A percentile compares a stretch with the other conserved stretches of the same genome.
These are phyloP conservation scores for Claviceps fusiformis DNA, from an alignment of 2,329 filamentous ascomycete genomes.

Conservation along the genomic window DNA sequence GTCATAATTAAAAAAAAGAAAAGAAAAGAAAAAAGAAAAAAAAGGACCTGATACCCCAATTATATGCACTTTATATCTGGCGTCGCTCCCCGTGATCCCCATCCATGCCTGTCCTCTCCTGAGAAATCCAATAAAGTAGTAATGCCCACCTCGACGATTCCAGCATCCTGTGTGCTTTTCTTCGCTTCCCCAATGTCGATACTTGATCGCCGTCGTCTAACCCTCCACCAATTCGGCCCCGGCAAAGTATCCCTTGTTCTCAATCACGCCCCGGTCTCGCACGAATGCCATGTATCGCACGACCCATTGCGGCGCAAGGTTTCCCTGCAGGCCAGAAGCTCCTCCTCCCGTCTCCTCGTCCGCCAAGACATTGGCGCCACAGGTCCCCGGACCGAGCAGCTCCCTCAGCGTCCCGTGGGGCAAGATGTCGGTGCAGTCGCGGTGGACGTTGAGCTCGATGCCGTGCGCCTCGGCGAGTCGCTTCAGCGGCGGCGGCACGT, in stretches of 20 bases:
- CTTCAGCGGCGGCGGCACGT: slow-evolving; percentile 77
- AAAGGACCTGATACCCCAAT: neutral
- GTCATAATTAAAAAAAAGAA: neutral
- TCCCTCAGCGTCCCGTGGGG: slow-evolving; percentile 75
- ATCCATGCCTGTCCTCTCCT: neutral
- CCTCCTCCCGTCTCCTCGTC: slow-evolving; percentile 30
- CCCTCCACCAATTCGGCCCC: slow-evolving; percentile 48
- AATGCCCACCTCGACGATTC: neutral
- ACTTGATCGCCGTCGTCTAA: neutral
- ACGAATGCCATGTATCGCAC: slow-evolving; percentile 96
- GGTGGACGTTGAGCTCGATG: slow-evolving; percentile 85
- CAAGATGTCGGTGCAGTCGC: slow-evolving; percentile 84
- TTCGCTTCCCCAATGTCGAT: neutral
- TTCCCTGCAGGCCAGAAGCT: slow-evolving; percentile 49
- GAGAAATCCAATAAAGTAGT: no score
- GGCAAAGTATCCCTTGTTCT: slow-evolving; percentile 97
- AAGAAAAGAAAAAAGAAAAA: neutral
- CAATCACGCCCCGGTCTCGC: slow-evolving; percentile 83
- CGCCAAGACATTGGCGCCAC: slow-evolving; percentile 64
- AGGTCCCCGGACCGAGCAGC: slow-evolving; percentile 58
- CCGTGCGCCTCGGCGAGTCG: slow-evolving; percentile 68
- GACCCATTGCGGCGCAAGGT: slow-evolving; percentile 84
- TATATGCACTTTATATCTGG: neutral
- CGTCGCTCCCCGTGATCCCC: neutral
- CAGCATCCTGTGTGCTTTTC: neutral